Conservation (phyloP, 768 basidiomycete species). For the Suillus cothurnatus region DNA sequence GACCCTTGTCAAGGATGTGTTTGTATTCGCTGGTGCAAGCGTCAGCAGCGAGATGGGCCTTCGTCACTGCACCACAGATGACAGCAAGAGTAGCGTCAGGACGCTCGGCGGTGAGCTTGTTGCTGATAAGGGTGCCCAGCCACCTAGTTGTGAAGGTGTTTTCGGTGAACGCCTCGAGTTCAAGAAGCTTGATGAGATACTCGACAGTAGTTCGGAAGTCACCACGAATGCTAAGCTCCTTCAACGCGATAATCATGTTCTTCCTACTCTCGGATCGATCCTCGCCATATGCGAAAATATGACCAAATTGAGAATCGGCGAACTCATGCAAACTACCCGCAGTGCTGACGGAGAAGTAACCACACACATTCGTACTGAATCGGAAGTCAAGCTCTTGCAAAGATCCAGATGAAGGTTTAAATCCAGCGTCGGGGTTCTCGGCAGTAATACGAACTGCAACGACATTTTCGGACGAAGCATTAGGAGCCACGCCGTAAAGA, state of each 20-base stretch:
- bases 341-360: slow-evolving; percentile 96
- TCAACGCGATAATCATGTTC: slow-evolving; percentile 99
- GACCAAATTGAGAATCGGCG: slow-evolving; percentile 98
- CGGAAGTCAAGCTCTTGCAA: slow-evolving; percentile 99
- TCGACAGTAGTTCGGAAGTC: slow-evolving; percentile 99
- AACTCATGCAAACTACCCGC: slow-evolving; percentile 98
- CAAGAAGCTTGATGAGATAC: slow-evolving; percentile 96
- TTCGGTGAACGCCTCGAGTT: slow-evolving; percentile 93
- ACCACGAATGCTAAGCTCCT: slow-evolving; percentile 97
- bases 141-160: slow-evolving; percentile 99
- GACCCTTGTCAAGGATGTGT: slow-evolving; percentile 95
- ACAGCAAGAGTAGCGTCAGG: slow-evolving; percentile 93
- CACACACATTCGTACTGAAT: slow-evolving; percentile 99
- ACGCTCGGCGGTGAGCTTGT: slow-evolving; percentile 95
- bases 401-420: slow-evolving; percentile 97
- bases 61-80: slow-evolving; percentile 94
- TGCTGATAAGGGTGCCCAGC: slow-evolving; percentile 96
- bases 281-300: slow-evolving; percentile 98
- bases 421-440: slow-evolving; percentile 99
- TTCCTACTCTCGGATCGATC: slow-evolving; percentile 94
- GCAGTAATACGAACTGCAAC: slow-evolving; percentile 99
- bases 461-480: slow-evolving; percentile 89
- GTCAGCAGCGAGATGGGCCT: slow-evolving; percentile 89
- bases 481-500: slow-evolving; percentile 91
- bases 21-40: slow-evolving; percentile 93